phyloP scores from a whole-genome alignment of 768 basidiomycete species.

The Dendrothele bispora region DNA sequence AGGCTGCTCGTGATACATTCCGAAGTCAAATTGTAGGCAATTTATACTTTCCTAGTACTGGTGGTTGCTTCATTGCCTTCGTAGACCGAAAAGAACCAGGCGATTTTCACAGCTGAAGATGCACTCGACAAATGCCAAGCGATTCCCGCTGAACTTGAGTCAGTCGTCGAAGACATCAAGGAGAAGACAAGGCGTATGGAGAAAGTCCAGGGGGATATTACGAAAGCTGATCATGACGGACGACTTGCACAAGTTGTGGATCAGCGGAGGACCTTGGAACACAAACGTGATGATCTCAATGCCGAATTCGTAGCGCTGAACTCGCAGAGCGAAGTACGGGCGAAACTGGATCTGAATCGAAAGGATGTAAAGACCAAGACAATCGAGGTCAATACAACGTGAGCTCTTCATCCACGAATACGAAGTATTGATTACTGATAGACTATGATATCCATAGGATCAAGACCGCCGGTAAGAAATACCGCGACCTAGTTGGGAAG shows the following conservation, averaged over 20 bases:
- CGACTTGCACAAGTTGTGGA: conserved; percentile 53
- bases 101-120: conserved; percentile 52
- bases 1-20: conserved; percentile 26
- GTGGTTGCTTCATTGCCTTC: neutral
- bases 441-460: conserved; percentile 45
- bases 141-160: conserved; percentile 53
- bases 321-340: conserved; percentile 77
- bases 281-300: conserved; percentile 66
- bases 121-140: conserved; percentile 56
- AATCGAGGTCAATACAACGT: conserved; percentile 70
- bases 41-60: neutral
- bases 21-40: conserved; percentile 58
- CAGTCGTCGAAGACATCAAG: conserved; percentile 61
- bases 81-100: conserved; percentile 50
- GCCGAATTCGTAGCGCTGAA: conserved; percentile 70
- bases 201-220: conserved; percentile 59
- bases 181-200: conserved; percentile 64
- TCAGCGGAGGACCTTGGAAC: conserved; percentile 63
- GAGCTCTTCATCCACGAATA: conserved; percentile 18
- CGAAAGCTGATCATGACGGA: conserved; percentile 63
- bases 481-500: conserved; percentile 61
- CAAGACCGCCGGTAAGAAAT: conserved; percentile 57
- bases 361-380: conserved; percentile 64
- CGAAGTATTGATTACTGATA: neutral
- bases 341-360: conserved; percentile 74